Base-by-base conservation (phyloP, 2,329 filamentous ascomycete genomes). In the Aspergillus sergii region DNA sequence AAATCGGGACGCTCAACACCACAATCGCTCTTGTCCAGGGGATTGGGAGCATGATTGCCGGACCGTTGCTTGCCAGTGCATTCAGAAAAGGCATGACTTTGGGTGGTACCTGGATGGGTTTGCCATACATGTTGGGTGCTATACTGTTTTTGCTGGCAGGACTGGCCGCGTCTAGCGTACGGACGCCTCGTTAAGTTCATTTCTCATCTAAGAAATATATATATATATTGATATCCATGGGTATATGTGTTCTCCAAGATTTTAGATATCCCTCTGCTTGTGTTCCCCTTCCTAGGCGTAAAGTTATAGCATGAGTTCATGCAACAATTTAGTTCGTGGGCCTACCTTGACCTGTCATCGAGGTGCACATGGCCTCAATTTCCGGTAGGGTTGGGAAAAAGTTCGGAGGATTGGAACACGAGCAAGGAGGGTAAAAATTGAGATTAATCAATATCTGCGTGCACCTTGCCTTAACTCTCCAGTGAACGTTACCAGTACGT, bases 21-120 rank as follows among this genome's bases (percentile, higher is more conserved):
- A 62, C 62, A n/a, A 62, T 66, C 41, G 62, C 59, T 6, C 62
- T 66, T 36, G 46, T 57, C 11, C 59, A 66, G 57, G 54, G 62
- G 5, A 26, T 58, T 26, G 64, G 64, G 7, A 45, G 32, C 7
- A 58, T 66, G 39, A 23, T 58, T 19, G 57, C 64, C 14, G 64
- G 64, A 23, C 64, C 64, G 21, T 19, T 60, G 3, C 48, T 64
- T 12, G 64, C 64, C 11, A 57, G 39, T 11, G 26, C 55, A 34
- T 62, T 66, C 21, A 34, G 45, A 11, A n/a, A 30, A 14, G 62
- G 64, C 9, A 61, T 66, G 64, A 26, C 6, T 10, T 36, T 55
- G 43, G 59, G 57, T 6, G 64, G 64, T 10, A 26, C 39, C 2
- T 64, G 62, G 62, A 43, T 64, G 19, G 64, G 64, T 7, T 41